Conservation (phyloP, 2,329 filamentous ascomycete species). For the Emydomyces testavorans region DNA sequence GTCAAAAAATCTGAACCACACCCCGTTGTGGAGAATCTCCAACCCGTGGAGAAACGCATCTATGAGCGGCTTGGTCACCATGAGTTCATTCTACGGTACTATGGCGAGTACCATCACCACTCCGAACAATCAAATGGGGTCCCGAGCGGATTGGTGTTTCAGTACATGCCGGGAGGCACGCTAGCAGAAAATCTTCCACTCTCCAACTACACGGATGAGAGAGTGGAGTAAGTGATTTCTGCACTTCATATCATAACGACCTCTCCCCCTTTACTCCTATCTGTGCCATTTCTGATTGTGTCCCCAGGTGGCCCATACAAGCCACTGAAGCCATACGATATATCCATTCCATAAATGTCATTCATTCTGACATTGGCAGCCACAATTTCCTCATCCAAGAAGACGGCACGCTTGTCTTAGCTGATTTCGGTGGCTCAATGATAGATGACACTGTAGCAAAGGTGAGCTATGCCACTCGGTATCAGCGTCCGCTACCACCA, state of each 20-base stretch:
- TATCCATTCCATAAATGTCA: constrained; percentile 11
- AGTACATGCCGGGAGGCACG: constrained; percentile 5
- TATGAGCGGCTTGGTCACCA: constrained; percentile 11
- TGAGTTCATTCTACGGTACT: constrained; percentile 9
- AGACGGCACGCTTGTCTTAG: constrained; percentile 2
- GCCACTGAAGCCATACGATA: constrained; percentile 11
- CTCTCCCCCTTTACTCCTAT: no score
- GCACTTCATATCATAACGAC: no score
- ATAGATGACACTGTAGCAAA: constrained; percentile 3
- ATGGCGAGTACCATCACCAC: constrained; percentile 7
- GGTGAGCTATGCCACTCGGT: constrained; percentile 5
- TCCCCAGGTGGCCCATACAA: constrained; percentile 10
- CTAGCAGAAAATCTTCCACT: constrained; percentile 9
- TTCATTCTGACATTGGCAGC: constrained; percentile 9
- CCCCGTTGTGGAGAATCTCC: constrained; percentile 3
- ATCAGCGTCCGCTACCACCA: not conserved
- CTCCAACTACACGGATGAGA: constrained; percentile 1
- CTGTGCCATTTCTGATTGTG: no score
- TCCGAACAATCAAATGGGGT: constrained; percentile 1
- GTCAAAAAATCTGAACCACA: constrained; percentile 6
- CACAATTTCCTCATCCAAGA: constrained; percentile 11
- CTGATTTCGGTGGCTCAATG: constrained; percentile 11
- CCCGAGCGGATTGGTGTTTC: constrained; percentile 10
- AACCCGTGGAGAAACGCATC: constrained; percentile 10
- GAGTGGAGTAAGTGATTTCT: constrained; percentile 1